Percentiles rank a stretch among this genome's conserved stretches.
These are phyloP conservation scores for Eutypella sp. DNA, from an alignment of 2,329 filamentous ascomycete species.

Conservation along the genomic window DNA sequence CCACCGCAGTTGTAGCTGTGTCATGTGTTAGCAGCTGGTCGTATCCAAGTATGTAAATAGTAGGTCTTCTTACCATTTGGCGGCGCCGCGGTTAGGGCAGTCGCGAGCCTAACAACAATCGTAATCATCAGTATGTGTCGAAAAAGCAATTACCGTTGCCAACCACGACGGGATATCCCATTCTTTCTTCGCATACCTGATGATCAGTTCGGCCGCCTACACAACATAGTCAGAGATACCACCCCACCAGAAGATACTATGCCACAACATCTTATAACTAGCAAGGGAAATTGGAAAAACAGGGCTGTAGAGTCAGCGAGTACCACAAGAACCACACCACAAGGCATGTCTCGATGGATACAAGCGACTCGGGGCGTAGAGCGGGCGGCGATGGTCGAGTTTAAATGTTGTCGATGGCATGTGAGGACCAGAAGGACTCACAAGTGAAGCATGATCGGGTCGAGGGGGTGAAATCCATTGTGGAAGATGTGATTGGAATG, in stretches of 20 bases:
- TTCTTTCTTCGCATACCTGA: constrained; percentile 54
- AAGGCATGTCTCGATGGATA: neutral
- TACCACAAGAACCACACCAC: neutral
- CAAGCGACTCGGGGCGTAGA: neutral
- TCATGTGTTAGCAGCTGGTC: neutral
- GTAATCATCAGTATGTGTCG: constrained; percentile 21
- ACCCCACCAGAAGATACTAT: constrained; percentile 13
- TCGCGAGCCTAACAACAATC: constrained; percentile 61
- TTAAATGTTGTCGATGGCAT: neutral
- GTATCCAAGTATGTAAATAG: neutral
- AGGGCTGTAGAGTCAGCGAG: too few species aligned
- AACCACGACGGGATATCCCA: constrained; percentile 15
- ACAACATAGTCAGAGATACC: constrained; percentile 23
- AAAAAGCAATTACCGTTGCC: constrained; percentile 6
- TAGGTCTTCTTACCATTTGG: constrained; percentile 63
- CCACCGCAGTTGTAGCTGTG: constrained; percentile 36
- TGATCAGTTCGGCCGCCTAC: constrained; percentile 69
- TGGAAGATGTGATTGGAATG: too few species aligned
- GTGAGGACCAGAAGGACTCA: constrained; percentile 28
- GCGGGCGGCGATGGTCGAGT: neutral
- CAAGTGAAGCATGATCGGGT: constrained; percentile 49
- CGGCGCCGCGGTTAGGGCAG: constrained; percentile 77
- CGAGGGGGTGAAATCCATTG: constrained; percentile 39
- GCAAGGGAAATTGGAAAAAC: constrained; percentile 10
- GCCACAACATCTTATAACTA: constrained; percentile 15